Conservation (phyloP, 257 asterid species). For the Buddleja alternifolia region DNA sequence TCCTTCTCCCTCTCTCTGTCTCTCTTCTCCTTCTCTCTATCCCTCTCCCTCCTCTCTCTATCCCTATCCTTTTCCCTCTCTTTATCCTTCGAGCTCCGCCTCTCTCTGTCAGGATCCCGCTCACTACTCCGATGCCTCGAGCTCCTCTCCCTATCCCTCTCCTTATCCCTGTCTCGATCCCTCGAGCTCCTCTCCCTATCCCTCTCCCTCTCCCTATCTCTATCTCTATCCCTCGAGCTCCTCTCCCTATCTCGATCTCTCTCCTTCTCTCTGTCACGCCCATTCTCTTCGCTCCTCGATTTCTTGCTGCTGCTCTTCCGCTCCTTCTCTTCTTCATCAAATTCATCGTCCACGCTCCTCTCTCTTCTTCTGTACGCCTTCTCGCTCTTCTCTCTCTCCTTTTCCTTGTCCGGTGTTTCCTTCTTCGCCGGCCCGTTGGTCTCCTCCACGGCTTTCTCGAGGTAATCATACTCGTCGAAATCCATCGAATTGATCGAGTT, state of each 20-base stretch:
- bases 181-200: constrained; percentile 70
- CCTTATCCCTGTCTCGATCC: constrained; percentile 59
- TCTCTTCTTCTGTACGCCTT: constrained; percentile 75
- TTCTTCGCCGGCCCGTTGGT: constrained; percentile 66
- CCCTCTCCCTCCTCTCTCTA: constrained; percentile 42
- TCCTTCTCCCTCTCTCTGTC: constrained; percentile 32
- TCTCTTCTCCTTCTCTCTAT: constrained; percentile 36
- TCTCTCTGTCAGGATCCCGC: constrained; percentile 42
- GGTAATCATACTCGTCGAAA: constrained; percentile 97
- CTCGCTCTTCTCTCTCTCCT: constrained; percentile 62
- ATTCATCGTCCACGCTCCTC: constrained; percentile 61
- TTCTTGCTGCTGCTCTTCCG: constrained; percentile 71
- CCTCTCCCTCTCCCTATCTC: constrained; percentile 45
- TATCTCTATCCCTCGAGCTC: constrained; percentile 36
- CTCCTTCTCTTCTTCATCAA: constrained; percentile 69
- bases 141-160: constrained; percentile 49
- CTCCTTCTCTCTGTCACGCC: constrained; percentile 52
- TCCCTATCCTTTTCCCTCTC: constrained; percentile 61
- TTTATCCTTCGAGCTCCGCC: constrained; percentile 51
- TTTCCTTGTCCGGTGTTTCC: constrained; percentile 54
- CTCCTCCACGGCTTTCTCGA: constrained; percentile 90
- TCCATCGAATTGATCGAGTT: constrained; percentile 53
- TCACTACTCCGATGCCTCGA: constrained; percentile 45
- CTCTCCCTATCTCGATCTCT: constrained; percentile 42
- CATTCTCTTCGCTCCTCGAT: constrained; percentile 67